phyloP scores from a whole-genome alignment of 2,329 filamentous ascomycete species.

The Fusarium multiceps region DNA sequence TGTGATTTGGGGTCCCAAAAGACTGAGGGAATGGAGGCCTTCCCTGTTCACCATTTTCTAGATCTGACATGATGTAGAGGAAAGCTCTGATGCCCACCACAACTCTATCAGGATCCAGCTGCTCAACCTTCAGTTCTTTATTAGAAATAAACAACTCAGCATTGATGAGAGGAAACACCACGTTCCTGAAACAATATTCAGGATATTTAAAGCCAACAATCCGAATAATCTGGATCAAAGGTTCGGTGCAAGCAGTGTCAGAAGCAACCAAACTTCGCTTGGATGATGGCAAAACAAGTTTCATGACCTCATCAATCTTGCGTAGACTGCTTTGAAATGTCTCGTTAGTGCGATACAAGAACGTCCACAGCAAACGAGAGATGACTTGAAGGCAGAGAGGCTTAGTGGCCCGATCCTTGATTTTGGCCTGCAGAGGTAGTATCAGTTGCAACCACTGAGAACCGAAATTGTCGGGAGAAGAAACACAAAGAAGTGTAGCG shows the following conservation, averaged over 20 bases:
- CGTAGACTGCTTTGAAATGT: slow-evolving; percentile 72
- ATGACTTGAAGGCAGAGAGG: slow-evolving; percentile 88
- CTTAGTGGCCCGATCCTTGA: slow-evolving; percentile 85
- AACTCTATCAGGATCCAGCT: slow-evolving; percentile 94
- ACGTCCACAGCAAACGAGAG: slow-evolving; percentile 92
- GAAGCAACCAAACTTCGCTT: slow-evolving; percentile 85
- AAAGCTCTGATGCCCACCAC: slow-evolving; percentile 98
- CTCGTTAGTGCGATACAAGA: slow-evolving; percentile 87
- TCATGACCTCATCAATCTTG: slow-evolving; percentile 91
- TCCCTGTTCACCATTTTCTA: slow-evolving; percentile 83
- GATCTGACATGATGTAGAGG: slow-evolving; percentile 89
- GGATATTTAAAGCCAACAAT: slow-evolving; percentile 95
- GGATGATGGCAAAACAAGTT: slow-evolving; percentile 82
- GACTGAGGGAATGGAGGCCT: slow-evolving; percentile 85
- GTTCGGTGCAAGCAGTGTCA: slow-evolving; percentile 86
- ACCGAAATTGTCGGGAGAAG: slow-evolving; percentile 83
- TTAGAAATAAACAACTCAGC: slow-evolving; percentile 85
- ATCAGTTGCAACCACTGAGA: slow-evolving; percentile 89
- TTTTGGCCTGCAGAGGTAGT: slow-evolving; percentile 78
- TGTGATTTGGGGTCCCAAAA: slow-evolving; percentile 55
- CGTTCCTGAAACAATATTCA: slow-evolving; percentile 89
- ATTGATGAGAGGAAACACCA: slow-evolving; percentile 96
- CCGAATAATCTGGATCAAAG: slow-evolving; percentile 91
- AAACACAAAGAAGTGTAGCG: slow-evolving; percentile 87
- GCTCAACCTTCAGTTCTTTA: slow-evolving; percentile 85